These are phyloP conservation scores for Globisporangium middletonii DNA, from an alignment of 352 stramenopile species.

Conservation along the genomic window DNA sequence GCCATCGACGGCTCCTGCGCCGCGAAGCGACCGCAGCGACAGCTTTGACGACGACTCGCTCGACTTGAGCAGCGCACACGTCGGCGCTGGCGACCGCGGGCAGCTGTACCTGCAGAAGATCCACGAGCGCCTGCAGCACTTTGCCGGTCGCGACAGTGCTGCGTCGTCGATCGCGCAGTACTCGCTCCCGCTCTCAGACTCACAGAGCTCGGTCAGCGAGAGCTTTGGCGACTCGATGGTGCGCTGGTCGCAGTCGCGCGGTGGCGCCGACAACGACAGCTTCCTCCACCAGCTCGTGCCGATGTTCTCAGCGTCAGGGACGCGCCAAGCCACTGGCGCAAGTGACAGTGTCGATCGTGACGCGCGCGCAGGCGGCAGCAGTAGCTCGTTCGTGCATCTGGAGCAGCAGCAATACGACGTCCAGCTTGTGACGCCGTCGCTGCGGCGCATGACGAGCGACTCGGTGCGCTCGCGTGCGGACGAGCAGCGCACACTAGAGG, in stretches of 20 bases:
- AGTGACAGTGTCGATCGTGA: neutral
- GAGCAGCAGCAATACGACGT: conserved; percentile 26
- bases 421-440: conserved; percentile 25
- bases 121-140: conserved; percentile 11
- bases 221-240: conserved; percentile 21
- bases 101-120: conserved; percentile 20
- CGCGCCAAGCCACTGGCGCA: conserved; percentile 8
- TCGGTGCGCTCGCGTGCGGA: neutral
- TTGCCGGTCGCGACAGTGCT: conserved; percentile 7
- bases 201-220: conserved; percentile 54
- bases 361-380: neutral
- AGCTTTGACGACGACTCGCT: conserved; percentile 10
- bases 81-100: neutral
- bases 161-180: conserved; percentile 32
- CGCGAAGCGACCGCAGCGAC: neutral
- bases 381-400: neutral
- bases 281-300: conserved; percentile 59
- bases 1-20: too few relatives aligned
- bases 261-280: conserved; percentile 22
- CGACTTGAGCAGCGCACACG: neutral
- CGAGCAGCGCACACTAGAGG: too few relatives aligned
- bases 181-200: conserved; percentile 52
- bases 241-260: neutral
- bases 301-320: conserved; percentile 35
- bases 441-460: conserved; percentile 21